Evolutionary conservation across 208 protist genomes (phyloP).

Genomic region (Porcisia hertigi): DNA sequence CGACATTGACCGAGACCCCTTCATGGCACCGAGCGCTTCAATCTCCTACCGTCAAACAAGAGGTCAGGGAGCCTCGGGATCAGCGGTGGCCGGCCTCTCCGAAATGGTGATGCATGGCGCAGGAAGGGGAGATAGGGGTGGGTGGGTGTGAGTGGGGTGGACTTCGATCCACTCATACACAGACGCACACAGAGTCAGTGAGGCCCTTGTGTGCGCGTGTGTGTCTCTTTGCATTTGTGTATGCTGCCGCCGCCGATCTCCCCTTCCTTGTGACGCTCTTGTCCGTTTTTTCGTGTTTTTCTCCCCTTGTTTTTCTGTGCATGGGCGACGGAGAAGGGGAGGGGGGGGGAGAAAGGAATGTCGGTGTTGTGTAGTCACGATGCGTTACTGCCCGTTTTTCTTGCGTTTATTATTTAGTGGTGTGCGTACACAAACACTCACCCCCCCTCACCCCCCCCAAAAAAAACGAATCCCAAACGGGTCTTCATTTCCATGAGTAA

Average conservation of each 20-base stretch:
- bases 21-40: constrained; percentile 73
- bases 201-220: neutral
- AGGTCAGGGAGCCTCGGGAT: constrained; percentile 87
- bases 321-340: no score
- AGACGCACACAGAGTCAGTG: neutral
- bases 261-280: neutral
- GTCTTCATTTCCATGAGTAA: no score
- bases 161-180: neutral
- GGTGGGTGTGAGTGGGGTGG: no score
- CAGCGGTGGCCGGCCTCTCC: constrained; percentile 89
- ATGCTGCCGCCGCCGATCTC: neutral
- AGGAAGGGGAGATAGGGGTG: neutral
- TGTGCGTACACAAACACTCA: no score
- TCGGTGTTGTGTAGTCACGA: no score
- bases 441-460: no score
- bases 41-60: constrained; percentile 53
- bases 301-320: no score
- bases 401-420: no score
- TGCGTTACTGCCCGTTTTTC: no score
- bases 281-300: no score
- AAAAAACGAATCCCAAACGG: no score
- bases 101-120: constrained; percentile 67
- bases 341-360: no score
- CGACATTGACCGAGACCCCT: constrained; percentile 67
- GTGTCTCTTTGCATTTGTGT: neutral